A percentile compares a stretch with the other conserved stretches of the same genome.
Conservation (phyloP, 352 stramenopile species). For the Peronosclerospora sorghi region DNA sequence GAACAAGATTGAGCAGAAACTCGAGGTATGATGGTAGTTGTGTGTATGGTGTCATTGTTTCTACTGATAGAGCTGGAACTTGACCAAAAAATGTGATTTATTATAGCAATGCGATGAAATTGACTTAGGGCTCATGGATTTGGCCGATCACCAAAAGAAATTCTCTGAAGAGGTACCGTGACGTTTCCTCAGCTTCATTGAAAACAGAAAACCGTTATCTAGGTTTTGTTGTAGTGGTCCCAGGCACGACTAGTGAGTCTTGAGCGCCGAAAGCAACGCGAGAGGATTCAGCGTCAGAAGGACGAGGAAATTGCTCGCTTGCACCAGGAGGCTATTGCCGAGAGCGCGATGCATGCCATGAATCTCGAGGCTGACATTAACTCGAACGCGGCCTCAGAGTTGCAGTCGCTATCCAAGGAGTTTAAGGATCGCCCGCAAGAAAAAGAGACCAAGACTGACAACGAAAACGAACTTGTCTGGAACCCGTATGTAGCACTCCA, state of each 20-base stretch:
- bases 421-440: constrained; percentile 38
- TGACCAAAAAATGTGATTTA: neutral
- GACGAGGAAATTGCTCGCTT: constrained; percentile 58
- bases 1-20: constrained; percentile 55
- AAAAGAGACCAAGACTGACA: constrained; percentile 44
- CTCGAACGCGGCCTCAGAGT: constrained; percentile 25
- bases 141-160: constrained; percentile 51
- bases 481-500: constrained; percentile 56
- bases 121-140: constrained; percentile 63
- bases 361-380: constrained; percentile 63
- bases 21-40: constrained; percentile 34
- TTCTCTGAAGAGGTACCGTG: constrained; percentile 55
- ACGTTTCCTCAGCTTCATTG: neutral
- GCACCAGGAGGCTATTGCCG: constrained; percentile 58
- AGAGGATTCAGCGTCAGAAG: constrained; percentile 52
- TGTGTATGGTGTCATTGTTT: neutral
- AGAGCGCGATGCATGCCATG: constrained; percentile 62
- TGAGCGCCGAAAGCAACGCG: constrained; percentile 41
- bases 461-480: constrained; percentile 72
- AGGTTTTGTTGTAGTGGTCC: constrained; percentile 33
- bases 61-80: neutral
- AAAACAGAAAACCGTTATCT: no score
- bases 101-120: constrained; percentile 73
- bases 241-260: constrained; percentile 35
- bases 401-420: constrained; percentile 55